Conservation (phyloP, 176 grass and related monocot species). For the Phragmites australis region DNA sequence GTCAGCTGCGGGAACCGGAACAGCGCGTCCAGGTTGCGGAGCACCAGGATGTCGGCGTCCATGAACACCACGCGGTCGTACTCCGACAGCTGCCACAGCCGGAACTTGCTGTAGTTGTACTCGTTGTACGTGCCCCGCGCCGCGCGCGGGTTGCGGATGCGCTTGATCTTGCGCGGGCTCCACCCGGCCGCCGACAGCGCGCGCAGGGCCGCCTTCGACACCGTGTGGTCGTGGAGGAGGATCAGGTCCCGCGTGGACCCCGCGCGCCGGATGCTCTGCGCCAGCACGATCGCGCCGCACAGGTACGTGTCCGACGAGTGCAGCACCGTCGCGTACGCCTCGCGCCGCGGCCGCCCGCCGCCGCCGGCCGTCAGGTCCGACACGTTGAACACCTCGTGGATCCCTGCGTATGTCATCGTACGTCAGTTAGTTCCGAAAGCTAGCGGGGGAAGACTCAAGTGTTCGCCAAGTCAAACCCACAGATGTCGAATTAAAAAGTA, state of each 20-base stretch:
- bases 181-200: conserved; percentile 69
- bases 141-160: conserved; percentile 85
- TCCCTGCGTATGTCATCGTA: conserved; percentile 25
- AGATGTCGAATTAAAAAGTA: not conserved
- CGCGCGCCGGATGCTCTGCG: conserved; percentile 71
- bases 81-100: conserved; percentile 84
- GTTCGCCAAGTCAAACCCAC: conserved; percentile 32
- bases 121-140: conserved; percentile 77
- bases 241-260: conserved; percentile 76
- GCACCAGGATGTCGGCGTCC: conserved; percentile 88
- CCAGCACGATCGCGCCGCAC: conserved; percentile 87
- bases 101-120: conserved; percentile 99
- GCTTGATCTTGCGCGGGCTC: conserved; percentile 58
- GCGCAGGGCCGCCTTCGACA: conserved; percentile 47
- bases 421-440: not conserved
- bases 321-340: conserved; percentile 94
- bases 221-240: conserved; percentile 87
- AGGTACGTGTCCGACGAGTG: conserved; percentile 91
- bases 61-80: conserved; percentile 87
- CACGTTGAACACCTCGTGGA: conserved; percentile 42
- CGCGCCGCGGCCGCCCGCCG: conserved; percentile 35
- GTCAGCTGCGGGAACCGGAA: conserved; percentile 90
- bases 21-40: conserved; percentile 74
- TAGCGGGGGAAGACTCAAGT: too few species aligned
- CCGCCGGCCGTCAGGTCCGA: not conserved